Evolutionary conservation across 2,329 filamentous ascomycete genomes (phyloP).

Genomic region (Diplodia scrobiculata): DNA sequence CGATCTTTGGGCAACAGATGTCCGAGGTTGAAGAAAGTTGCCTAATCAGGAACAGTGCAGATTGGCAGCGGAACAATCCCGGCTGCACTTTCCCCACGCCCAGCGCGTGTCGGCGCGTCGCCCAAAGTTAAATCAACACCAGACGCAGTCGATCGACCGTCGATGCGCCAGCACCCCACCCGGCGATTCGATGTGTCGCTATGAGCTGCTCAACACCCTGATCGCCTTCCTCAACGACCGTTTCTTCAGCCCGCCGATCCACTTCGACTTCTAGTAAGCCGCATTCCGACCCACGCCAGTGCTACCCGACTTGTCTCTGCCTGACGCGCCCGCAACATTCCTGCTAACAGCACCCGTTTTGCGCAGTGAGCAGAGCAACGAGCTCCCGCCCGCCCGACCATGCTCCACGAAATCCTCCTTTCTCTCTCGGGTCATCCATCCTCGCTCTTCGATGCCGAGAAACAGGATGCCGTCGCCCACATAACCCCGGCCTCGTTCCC

Average conservation of each 20-base stretch:
- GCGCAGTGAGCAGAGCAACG: slow-evolving; percentile 29
- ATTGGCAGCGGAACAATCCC: slow-evolving; percentile 3
- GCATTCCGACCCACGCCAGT: not conserved
- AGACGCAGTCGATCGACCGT: not conserved
- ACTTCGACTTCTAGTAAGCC: slow-evolving; percentile 30
- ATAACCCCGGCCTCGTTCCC: slow-evolving; percentile 40
- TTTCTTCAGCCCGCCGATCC: slow-evolving; percentile 22
- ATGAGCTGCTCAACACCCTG: slow-evolving; percentile 42
- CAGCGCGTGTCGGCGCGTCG: slow-evolving; percentile 22
- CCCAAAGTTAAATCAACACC: slow-evolving; percentile 16
- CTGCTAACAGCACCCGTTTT: slow-evolving; percentile 3
- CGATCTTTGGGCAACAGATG: slow-evolving; percentile 12
- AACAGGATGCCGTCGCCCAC: slow-evolving; percentile 30
- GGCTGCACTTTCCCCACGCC: slow-evolving; percentile 13
- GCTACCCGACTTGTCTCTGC: slow-evolving; percentile 28
- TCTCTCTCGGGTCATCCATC: slow-evolving; percentile 93
- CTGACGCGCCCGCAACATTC: slow-evolving; percentile 12
- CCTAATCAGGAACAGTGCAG: slow-evolving; percentile 3
- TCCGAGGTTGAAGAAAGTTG: slow-evolving; percentile 1
- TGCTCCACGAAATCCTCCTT: slow-evolving; percentile 98
- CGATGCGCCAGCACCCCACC: not conserved
- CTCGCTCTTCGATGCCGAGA: slow-evolving; percentile 69
- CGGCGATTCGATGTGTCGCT: slow-evolving; percentile 42
- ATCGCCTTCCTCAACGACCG: slow-evolving; percentile 38
- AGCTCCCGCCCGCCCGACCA: slow-evolving; percentile 45